These are phyloP conservation scores for Cylindricascospora bacillispora DNA, from an alignment of 1,139 yeast genomes.

Conservation along the genomic window DNA sequence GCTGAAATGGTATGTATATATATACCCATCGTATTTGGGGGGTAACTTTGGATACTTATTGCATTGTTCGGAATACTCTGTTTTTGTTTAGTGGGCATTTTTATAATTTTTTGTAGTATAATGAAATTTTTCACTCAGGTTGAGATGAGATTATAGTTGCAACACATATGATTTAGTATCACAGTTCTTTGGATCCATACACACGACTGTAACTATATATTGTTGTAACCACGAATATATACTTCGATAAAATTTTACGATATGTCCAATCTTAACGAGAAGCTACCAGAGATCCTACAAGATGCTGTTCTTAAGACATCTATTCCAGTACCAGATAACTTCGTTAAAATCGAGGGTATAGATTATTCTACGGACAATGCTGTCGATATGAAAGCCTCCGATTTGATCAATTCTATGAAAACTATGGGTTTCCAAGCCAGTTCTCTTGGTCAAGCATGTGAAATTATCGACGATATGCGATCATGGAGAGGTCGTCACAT, in stretches of 20 bases:
- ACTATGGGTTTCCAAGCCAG: slow-evolving; percentile 98
- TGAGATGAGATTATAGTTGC: no score
- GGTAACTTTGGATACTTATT: no score
- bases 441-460: slow-evolving; percentile 75
- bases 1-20: no score
- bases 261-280: slow-evolving; percentile 20
- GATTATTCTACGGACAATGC: slow-evolving; percentile 71
- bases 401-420: slow-evolving; percentile 68
- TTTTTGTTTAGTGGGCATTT: no score
- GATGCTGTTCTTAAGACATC: slow-evolving; percentile 88
- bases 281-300: slow-evolving; percentile 52
- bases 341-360: slow-evolving; percentile 69
- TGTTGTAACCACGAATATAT: no score
- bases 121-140: no score
- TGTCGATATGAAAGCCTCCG: slow-evolving; percentile 61
- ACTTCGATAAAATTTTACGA: background rate
- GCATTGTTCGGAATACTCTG: no score
- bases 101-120: no score
- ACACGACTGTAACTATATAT: no score
- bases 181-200: no score
- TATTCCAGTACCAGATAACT: slow-evolving; percentile 71
- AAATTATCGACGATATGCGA: slow-evolving; percentile 84
- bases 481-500: slow-evolving; percentile 75
- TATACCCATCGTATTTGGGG: no score
- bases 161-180: no score